Evolutionary conservation across 2,329 filamentous ascomycete genomes (phyloP), one percentile per base, ranked within the genome.

Genomic region (Colletotrichum zoysiae): DNA sequence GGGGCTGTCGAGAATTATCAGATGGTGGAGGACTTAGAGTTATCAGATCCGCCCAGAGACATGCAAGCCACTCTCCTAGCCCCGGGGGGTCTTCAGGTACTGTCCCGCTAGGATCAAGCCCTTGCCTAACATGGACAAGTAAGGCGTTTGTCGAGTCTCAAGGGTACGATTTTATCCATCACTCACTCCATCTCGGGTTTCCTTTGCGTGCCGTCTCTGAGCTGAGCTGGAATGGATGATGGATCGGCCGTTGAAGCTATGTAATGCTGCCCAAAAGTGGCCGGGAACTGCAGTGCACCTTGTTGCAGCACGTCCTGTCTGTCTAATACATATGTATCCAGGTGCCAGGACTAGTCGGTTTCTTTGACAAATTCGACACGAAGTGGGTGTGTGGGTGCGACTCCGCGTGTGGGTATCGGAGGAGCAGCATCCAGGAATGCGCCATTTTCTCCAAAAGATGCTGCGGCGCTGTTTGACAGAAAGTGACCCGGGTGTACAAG

Each of bases 11-110:
- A 51, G 23, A 50, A 38, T 72, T 72, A 72, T 72, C 65, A 72
- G 70, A 72, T 72, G 69, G 66, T 67, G 68, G 73, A 73, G 73
- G 67, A 74, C 64, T 74, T 74, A 68, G 71, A 74, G 73, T 74
- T 74, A 74, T 74, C 73, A 74, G 73, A 74, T 74, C 73, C 71
- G 61, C 58, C 53, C 61, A 63, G n/a, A 53, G 44, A 33, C 73
- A 38, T 60, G 67, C 67, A 70, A 65, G 55, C 71, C 67, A 65
- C 64, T 63, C 60, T 63, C 60, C 58, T 60, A 65, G 67, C 60
- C 38, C 59, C 51, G 50, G 26, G 26, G 35, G 35, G 61, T 55
- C 33, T 65, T 38, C 38, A 55, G 57, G 57, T 48, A 72, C 61
- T 58, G 65, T 40, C 50, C 51, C 23, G 2, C 62, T 48, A 44